Base-by-base conservation (phyloP, 2,329 filamentous ascomycete genomes). In the Alternaria burnsii region DNA sequence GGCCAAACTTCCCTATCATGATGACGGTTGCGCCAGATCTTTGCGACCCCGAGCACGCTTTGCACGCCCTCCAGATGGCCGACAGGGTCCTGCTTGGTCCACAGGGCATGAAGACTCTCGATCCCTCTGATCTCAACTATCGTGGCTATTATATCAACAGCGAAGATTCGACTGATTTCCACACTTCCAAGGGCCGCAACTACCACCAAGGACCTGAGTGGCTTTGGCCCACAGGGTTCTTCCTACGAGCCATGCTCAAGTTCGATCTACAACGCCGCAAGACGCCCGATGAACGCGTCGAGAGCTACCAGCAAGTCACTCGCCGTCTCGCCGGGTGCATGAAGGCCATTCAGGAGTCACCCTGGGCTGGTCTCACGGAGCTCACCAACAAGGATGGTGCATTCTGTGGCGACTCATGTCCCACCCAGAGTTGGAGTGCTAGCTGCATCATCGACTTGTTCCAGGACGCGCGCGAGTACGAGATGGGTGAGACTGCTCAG, bases 121-220 rank as follows among this genome's bases (percentile, higher is more conserved):
- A 99, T 73, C 95, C 95, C 0, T 86, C 86, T 2, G 96, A 99
- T 76, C 84, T 93, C 56, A 97, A 99, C 81, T 99, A 99, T 81
- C 88, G 92, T 3, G 94, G 94, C 0, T 92, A 95, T 82, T 99
- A 99, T 82, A 89, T 90, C 83, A 99, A 99, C 82, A 91, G 90
- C 68, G 94, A 98, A 73, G 95, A 99, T 79, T 94, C 90, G 61
- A 88, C 87, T 12, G 92, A 98, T 78, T 98, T 97, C 74, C 87
- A 92, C 11, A 98, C 94, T 0, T 89, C 91, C 70, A 98, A 98
- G 80, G 95, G 95, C 51, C 87, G 95, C 58, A 99, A 98, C 80
- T 99, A 99, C 81, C 95, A 99, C 79, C 94, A 98, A 78, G 95
- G 95, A 5, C 96, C 95, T 0, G 95, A 99, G 78, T 99, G 95